phyloP scores from a whole-genome alignment of 106 monocot genomes.

The Gastrodia elata region DNA sequence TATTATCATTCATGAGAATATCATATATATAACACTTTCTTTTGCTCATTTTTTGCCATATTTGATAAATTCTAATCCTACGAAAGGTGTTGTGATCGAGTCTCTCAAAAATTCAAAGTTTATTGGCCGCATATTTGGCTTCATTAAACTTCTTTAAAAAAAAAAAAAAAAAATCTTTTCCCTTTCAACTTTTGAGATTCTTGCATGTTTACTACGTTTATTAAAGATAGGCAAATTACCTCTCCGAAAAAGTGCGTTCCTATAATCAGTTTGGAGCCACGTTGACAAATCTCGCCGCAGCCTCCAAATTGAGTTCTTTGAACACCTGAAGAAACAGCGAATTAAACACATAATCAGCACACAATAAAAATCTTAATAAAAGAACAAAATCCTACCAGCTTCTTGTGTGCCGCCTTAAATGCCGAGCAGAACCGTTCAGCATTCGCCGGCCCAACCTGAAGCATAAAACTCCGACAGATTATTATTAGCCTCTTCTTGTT shows the following conservation, averaged over 20 bases:
- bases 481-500: too few species aligned
- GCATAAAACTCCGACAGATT: background rate
- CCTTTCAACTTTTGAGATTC: too few species aligned
- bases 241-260: background rate
- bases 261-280: background rate
- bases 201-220: too few species aligned
- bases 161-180: too few species aligned
- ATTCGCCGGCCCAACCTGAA: conserved; percentile 4
- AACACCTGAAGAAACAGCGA: conserved; percentile 1
- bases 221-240: background rate
- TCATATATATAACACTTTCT: too few species aligned
- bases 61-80: too few species aligned
- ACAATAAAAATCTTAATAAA: background rate
- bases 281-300: background rate
- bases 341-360: background rate
- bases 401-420: conserved; percentile 3
- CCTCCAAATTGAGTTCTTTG: conserved; percentile 3
- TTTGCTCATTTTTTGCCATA: too few species aligned
- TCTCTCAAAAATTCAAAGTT: too few species aligned
- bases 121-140: too few species aligned
- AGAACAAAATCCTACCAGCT: conserved; percentile 1
- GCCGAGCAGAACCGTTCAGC: conserved; percentile 6
- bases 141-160: too few species aligned
- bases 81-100: too few species aligned
- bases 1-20: too few species aligned